Evolutionary conservation across 495 filamentous ascomycete species (phyloP).

Genomic region (Podospora pseudopauciseta): DNA sequence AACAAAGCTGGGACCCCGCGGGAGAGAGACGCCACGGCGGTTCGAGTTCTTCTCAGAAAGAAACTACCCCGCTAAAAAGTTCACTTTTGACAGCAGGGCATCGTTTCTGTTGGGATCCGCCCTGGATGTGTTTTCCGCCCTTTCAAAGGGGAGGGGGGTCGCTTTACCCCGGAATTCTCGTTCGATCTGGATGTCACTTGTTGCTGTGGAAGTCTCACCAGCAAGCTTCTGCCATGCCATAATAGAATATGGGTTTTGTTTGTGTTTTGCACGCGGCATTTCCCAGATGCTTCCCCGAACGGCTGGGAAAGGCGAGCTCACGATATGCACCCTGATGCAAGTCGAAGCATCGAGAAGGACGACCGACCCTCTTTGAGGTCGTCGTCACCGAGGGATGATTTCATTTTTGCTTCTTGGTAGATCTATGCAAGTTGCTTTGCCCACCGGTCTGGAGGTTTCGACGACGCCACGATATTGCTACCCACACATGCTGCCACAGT

Average conservation of each 20-base stretch:
- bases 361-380: not conserved
- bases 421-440: not conserved
- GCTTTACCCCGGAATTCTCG: slow-evolving; percentile 32
- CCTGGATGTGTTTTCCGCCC: not conserved
- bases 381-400: not conserved
- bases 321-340: not conserved
- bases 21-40: not conserved
- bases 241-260: not conserved
- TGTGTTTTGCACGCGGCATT: not conserved
- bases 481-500: not conserved
- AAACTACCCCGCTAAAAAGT: slow-evolving; percentile 15
- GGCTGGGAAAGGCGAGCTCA: not conserved
- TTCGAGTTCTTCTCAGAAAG: not conserved
- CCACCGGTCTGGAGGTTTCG: not conserved
- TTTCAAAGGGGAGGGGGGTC: slow-evolving; percentile 11
- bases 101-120: not conserved
- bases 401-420: slow-evolving; percentile 7
- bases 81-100: not conserved
- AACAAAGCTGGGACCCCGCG: not conserved
- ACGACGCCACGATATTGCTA: not conserved
- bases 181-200: slow-evolving; percentile 6
- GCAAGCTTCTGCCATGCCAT: not conserved
- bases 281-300: not conserved
- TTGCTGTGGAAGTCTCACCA: not conserved
- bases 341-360: not conserved